Base-by-base conservation (phyloP, 176 grass and related monocot species). In the Elaeis guineensis region DNA sequence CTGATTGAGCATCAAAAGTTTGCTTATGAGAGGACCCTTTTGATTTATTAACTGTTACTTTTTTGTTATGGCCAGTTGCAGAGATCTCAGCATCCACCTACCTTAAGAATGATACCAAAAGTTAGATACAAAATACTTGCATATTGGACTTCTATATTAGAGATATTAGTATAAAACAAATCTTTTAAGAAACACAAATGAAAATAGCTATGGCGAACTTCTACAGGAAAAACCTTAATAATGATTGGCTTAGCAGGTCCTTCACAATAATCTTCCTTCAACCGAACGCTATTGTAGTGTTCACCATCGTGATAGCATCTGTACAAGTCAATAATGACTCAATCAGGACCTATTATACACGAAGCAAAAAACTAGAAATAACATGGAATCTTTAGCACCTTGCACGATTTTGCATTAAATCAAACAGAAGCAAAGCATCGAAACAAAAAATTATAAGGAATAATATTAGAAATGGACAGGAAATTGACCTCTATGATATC, bases 281-380 rank as follows among this genome's bases (percentile, higher is more conserved):
- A 63, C 52, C 92, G 82, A 67, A 96, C 83, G 52, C 92, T 96
- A 25, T 88, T 88, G 67, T 96, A 96, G 59, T 96, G 92, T 61
- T 96, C 92, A 21, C 83, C 80, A 59, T 90, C 63, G 77, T 96
- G 87, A 74, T 90, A 96, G 14, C 77, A 96, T 71, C 86, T 96
- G 25, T 18, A 69, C 32, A 74, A 52, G 59, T 44, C 72, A 70
- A n/a, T 4, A 19, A 67, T 39, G 9, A 52, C 49, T 9, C 3
- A 26, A 52, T 51, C 6, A 16, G 51, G 17, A 25, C 14, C 17
- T 17, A 51, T 51, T n/a, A 20, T 11, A 44, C 35, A 12, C 1
- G 2, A 44, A 12, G 11, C 11, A 12, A 44, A 44, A 44, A 44
- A 44, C 35, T 44, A 44, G 35, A 44, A 12, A 44, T 44, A 44